phyloP scores from a whole-genome alignment of 1,284 basidiomycete species.

The Puccinia horiana region DNA sequence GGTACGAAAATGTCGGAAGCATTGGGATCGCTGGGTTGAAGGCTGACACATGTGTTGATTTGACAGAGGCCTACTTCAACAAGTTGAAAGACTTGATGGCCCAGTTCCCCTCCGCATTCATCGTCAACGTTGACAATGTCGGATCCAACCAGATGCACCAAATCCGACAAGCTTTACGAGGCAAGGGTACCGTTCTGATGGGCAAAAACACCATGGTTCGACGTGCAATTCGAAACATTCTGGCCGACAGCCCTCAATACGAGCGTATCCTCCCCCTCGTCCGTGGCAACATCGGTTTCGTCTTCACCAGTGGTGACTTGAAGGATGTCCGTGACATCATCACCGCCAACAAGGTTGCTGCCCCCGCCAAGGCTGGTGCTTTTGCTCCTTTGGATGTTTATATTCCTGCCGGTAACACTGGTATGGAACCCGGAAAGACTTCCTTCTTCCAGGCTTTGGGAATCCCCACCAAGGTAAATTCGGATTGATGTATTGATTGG shows the following conservation, averaged over 20 bases:
- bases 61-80: slow-evolving; percentile 89
- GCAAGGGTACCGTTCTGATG: slow-evolving; percentile 96
- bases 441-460: slow-evolving; percentile 99
- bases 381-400: slow-evolving; percentile 86
- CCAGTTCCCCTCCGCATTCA: slow-evolving; percentile 92
- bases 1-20: not conserved
- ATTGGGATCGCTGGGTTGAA: not conserved
- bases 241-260: slow-evolving; percentile 86
- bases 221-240: slow-evolving; percentile 88
- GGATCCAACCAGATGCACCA: slow-evolving; percentile 99
- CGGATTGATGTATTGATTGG: not conserved
- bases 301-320: slow-evolving; percentile 90
- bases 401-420: slow-evolving; percentile 94
- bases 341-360: slow-evolving; percentile 93
- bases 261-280: slow-evolving; percentile 94
- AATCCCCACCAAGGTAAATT: slow-evolving; percentile 84
- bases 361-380: slow-evolving; percentile 97
- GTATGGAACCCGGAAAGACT: slow-evolving; percentile 99
- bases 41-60: slow-evolving; percentile 67
- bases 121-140: slow-evolving; percentile 99
- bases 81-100: slow-evolving; percentile 92
- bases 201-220: slow-evolving; percentile 99
- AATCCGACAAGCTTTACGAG: slow-evolving; percentile 93
- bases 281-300: slow-evolving; percentile 98
- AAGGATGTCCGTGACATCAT: slow-evolving; percentile 93